phyloP scores from a whole-genome alignment of 2,329 filamentous ascomycete species.

The Colletotrichum eleusines region DNA sequence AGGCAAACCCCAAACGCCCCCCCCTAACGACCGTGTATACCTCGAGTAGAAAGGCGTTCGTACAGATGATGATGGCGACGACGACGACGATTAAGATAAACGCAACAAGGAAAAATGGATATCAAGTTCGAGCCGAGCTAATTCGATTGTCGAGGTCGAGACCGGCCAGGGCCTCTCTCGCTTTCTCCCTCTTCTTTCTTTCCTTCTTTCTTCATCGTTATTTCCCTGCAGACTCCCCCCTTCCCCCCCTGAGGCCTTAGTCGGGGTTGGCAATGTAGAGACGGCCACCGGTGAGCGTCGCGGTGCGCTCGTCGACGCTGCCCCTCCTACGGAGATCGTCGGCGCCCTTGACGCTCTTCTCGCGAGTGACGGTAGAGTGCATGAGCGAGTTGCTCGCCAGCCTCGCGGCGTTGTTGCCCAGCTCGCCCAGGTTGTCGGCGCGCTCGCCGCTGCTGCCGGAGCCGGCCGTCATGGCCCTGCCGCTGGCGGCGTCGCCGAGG shows the following conservation, averaged over 20 bases:
- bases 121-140: slow-evolving; percentile 3
- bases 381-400: slow-evolving; percentile 70
- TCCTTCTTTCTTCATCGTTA: not conserved
- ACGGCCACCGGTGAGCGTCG: slow-evolving; percentile 76
- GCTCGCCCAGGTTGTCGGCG: slow-evolving; percentile 70
- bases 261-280: slow-evolving; percentile 91
- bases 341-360: slow-evolving; percentile 74
- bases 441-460: slow-evolving; percentile 70
- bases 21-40: slow-evolving; percentile 28
- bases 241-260: slow-evolving; percentile 56
- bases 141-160: not conserved
- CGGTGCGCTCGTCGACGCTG: slow-evolving; percentile 85
- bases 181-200: not conserved
- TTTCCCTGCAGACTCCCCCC: not conserved
- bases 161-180: not conserved
- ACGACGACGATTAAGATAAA: too few species aligned
- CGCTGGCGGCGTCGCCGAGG: slow-evolving; percentile 58
- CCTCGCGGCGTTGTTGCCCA: slow-evolving; percentile 59
- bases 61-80: slow-evolving; percentile 13
- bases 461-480: slow-evolving; percentile 61
- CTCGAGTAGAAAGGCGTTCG: slow-evolving; percentile 20
- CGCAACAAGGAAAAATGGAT: not conserved
- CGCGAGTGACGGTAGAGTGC: slow-evolving; percentile 69
- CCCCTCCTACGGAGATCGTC: slow-evolving; percentile 82
- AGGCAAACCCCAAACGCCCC: slow-evolving; percentile 1